These are phyloP conservation scores for Heracleum sosnowskyi DNA, from an alignment of 129 eudicot species.

Conservation along the genomic window DNA sequence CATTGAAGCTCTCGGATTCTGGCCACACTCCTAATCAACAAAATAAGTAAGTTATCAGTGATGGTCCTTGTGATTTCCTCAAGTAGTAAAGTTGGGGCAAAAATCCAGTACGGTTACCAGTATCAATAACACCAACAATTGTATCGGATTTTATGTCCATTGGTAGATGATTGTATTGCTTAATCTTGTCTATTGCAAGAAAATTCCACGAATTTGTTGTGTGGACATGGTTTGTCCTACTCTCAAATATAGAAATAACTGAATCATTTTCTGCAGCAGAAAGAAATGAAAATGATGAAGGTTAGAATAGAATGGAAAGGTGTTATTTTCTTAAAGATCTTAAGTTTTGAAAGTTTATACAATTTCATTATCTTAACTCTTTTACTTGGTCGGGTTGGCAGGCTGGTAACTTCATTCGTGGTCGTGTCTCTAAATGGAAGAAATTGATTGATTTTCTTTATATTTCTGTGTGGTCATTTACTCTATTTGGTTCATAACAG, in stretches of 20 bases:
- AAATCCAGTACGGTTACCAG: constrained; percentile 29
- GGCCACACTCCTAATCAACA: constrained; percentile 54
- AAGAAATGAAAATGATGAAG: neutral
- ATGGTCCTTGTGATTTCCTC: neutral
- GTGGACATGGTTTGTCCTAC: constrained; percentile 36
- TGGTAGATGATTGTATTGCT: constrained; percentile 25
- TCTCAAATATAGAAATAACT: constrained; percentile 49
- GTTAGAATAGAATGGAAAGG: neutral
- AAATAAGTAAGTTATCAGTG: neutral
- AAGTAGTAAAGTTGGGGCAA: neutral
- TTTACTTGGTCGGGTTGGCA: too few relatives aligned
- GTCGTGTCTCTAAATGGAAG: too few relatives aligned
- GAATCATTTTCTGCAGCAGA: constrained; percentile 37
- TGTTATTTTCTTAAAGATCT: too few relatives aligned
- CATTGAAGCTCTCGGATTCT: constrained; percentile 60
- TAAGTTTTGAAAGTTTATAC: too few relatives aligned
- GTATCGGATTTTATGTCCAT: constrained; percentile 28
- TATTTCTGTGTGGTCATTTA: too few relatives aligned
- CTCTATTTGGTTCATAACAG: too few relatives aligned
- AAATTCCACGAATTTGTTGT: constrained; percentile 58
- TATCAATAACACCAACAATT: constrained; percentile 53
- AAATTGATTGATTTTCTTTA: too few relatives aligned
- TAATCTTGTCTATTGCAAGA: constrained; percentile 33
- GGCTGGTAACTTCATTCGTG: too few relatives aligned
- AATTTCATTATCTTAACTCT: too few relatives aligned